Evolutionary conservation across 805 yeast genomes (phyloP).

Genomic region (Lipomyces kockii): DNA sequence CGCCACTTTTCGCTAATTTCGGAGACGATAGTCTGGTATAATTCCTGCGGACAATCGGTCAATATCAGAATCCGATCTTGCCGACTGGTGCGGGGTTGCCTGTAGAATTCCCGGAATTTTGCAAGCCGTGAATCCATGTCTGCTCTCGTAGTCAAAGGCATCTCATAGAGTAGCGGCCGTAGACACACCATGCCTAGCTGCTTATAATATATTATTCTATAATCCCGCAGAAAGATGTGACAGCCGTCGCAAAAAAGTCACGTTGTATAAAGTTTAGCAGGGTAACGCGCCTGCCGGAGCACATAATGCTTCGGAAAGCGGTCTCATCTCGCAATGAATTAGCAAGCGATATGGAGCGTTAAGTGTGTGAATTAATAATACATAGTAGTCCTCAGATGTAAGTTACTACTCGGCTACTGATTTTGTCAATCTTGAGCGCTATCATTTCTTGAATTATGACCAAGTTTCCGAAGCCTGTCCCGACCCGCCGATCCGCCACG

Average conservation of each 20-base stretch:
- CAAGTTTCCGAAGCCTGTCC: neutral
- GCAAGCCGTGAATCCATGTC: neutral
- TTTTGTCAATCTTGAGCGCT: neutral
- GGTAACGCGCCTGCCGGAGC: too few species aligned
- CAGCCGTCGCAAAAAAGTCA: too few species aligned
- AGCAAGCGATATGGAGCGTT: too few species aligned
- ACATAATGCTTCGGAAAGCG: too few species aligned
- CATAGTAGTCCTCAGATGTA: neutral
- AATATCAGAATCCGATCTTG: neutral
- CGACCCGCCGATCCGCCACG: too few species aligned
- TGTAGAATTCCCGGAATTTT: neutral
- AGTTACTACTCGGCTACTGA: neutral
- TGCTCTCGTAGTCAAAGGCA: neutral
- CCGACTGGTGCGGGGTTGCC: constrained; percentile 6
- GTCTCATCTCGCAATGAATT: too few species aligned
- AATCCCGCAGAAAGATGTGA: too few species aligned
- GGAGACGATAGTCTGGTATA: constrained; percentile 3
- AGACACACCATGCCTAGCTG: too few species aligned
- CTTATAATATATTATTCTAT: neutral
- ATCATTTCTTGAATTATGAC: neutral
- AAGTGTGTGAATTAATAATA: too few species aligned
- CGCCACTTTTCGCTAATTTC: neutral
- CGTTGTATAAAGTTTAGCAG: too few species aligned
- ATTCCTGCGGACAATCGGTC: constrained; percentile 1
- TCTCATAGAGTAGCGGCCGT: neutral